A percentile compares a stretch with the other conserved stretches of the same genome.
Conservation (phyloP, 2,329 filamentous ascomycete genomes). For the Myriosclerotinia curreyana region DNA sequence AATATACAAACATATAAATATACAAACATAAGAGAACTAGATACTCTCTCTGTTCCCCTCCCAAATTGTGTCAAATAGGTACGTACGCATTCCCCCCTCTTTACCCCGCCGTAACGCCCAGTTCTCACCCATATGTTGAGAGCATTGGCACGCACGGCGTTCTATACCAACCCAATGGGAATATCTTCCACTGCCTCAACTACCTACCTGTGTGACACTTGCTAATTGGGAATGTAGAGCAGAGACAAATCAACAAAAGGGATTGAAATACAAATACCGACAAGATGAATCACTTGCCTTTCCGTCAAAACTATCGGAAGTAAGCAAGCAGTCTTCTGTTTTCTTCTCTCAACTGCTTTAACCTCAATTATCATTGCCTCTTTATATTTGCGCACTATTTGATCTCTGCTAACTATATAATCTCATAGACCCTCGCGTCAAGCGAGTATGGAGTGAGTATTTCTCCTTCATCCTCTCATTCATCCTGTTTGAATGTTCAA, state of each 20-base stretch:
- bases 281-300: conserved; percentile 21
- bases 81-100: conserved; percentile 11
- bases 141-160: neutral
- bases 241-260: neutral
- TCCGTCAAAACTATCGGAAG: conserved; percentile 23
- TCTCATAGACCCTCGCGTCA: conserved; percentile 35
- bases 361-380: neutral
- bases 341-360: neutral
- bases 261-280: conserved; percentile 8
- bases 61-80: neutral
- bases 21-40: neutral
- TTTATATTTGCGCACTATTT: neutral
- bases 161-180: neutral
- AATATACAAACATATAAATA: neutral
- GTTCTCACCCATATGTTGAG: neutral
- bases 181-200: neutral
- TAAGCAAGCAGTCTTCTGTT: conserved; percentile 11
- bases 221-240: neutral
- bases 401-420: conserved; percentile 4
- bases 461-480: neutral
- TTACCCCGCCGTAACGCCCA: conserved; percentile 23
- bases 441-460: conserved; percentile 38
- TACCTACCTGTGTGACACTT: neutral
- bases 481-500: neutral
- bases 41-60: neutral